Conservation (phyloP, 139 green algal species). For the Chlamydomonas incerta region DNA sequence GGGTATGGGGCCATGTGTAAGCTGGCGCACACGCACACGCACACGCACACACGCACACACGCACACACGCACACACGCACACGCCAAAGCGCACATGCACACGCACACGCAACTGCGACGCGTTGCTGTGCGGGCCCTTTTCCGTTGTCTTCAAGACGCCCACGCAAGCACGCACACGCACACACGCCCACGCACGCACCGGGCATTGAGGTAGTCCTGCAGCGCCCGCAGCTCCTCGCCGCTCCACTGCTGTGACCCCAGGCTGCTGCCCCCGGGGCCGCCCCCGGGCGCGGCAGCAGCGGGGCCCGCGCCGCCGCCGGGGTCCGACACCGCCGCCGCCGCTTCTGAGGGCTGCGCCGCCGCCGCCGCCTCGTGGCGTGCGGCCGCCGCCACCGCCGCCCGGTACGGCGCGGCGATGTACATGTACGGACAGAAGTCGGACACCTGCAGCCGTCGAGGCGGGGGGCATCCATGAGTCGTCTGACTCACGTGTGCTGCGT, state of each 20-base stretch:
- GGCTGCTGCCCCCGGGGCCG: not conserved
- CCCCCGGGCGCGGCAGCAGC: not conserved
- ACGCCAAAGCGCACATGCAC: no score
- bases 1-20: no score
- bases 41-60: no score
- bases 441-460: no score
- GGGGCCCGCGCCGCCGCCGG: not conserved
- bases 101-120: no score
- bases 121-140: no score
- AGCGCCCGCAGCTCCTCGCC: not conserved
- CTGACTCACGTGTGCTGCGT: no score
- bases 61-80: not conserved
- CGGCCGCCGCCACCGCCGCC: no score
- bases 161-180: not conserved
- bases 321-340: not conserved
- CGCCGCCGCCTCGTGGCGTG: not conserved
- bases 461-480: no score
- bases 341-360: no score
- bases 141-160: no score
- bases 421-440: constrained; percentile 40
- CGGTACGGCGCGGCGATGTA: constrained; percentile 2
- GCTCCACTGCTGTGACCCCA: not conserved
- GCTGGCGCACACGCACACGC: not conserved
- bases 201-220: not conserved
- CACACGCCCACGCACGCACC: not conserved